Base-by-base conservation (phyloP, 495 filamentous ascomycete species). In the Penicillium flavigenum region DNA sequence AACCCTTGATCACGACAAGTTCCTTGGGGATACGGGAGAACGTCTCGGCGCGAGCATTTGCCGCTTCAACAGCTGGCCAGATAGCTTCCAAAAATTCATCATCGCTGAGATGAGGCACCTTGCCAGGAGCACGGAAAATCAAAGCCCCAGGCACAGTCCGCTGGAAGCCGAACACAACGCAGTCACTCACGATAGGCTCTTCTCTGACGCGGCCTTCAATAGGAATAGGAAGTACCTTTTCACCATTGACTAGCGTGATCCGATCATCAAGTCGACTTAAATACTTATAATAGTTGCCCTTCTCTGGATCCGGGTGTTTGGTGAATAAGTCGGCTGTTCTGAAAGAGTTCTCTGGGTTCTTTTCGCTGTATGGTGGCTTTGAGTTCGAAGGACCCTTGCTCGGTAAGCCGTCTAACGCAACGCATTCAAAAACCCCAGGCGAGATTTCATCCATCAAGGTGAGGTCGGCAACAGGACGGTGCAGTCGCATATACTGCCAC, bases 151-250 rank as follows among this genome's bases (percentile, higher is more conserved):
- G 72, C 16, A 67, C 66, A 12, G 71, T 61, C 27, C 69, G 74
- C 31, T 73, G 70, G 4, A 66, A 63, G 0, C 75, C 75, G 56
- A 78, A 78, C 1, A 69, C 74, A 17, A 78, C 64, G 26, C 71
- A 72, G 27, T 78, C 76, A 14, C 67, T 55, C 6, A 78, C 70
- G 1, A 63, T 57, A 11, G 64, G 52, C 39, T 72, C 65, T 51
- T 78, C 66, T 38, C 74, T 56, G 24, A 75, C 66, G 2, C 68
- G 65, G 17, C 74, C 79, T 72, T 89, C 86, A 16, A 88, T 64
- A 1, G 81, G 81, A 19, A 83, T 78, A 6, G 86, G 85, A 57
- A 86, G 85, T 32, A 88, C 86, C 54, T 89, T 88, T 69, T 87
- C 86, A 0, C 86, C 86, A 14, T 86, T 89, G 16, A 83, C 70